Base-by-base conservation (phyloP, 108 stramenopile genomes). In the Discostella stelligeroides region DNA sequence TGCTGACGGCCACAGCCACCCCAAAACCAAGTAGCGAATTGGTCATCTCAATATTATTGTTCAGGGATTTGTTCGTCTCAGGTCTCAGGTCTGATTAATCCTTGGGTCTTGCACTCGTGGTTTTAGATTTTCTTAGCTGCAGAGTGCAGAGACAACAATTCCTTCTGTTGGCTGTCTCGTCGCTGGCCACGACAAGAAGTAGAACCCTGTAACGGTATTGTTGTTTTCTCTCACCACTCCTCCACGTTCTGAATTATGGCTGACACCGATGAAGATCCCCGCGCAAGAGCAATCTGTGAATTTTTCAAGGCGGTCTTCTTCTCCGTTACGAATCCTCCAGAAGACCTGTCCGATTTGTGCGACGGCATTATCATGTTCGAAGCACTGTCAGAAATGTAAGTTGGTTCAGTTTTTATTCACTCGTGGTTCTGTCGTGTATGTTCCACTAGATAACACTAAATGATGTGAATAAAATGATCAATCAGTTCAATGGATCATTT, bases 301-400 rank as follows among this genome's bases (percentile, higher is more conserved):
- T 77, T 77, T 68, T 70, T 77, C 57, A 68, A 63, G n/a, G 63
- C 51, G 39, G 50, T 68, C 21, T 77, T 77, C 68, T 53, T 77
- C 24, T 57, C 76, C n/a, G 57, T 77, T 14, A 57, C 72, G 13
- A 42, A 57, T 37, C 81, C 82, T 37, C 87, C 90, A 7, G 76
- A 71, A 9, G 43, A 64, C 15, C 70, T 91, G 41, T 30, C 73
- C 9, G 89, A 88, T 42, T 65, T 94, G 30, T 82, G 82, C 41
- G 93, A 94, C 58, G 93, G 93, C 55, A 87, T 94, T 11, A 84
- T 80, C 28, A 62, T 94, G 53, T 90, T 94, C 73, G 90, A 94
- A 66, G 93, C 84, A 27, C 77, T 94, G 13, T 91, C 90, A 0
- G 93, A 94, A 76, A 90, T 94, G 93, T 94, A 71, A 83, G 93